A percentile compares a stretch with the other conserved stretches of the same genome.
Evolutionary conservation across 139 green algal species (phyloP).

Genomic region (Mychonastes homosphaera): DNA sequence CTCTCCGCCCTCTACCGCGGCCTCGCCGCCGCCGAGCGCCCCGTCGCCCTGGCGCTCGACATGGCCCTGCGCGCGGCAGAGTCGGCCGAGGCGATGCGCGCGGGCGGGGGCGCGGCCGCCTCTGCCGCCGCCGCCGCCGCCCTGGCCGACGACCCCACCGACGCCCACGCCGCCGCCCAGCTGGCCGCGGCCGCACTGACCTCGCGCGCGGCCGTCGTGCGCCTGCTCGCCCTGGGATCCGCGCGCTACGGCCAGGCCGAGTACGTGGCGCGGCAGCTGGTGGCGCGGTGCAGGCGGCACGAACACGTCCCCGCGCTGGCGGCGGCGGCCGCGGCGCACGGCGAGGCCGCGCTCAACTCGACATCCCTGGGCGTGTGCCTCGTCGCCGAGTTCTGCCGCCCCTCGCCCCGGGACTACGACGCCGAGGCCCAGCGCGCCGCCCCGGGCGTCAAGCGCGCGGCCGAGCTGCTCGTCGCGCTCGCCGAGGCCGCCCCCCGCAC

Average conservation of each 20-base stretch:
- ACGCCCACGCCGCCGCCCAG: slow-evolving; percentile 1
- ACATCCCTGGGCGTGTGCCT: slow-evolving; percentile 50
- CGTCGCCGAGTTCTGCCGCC: slow-evolving; percentile 44
- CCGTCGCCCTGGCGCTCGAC: slow-evolving; percentile 14
- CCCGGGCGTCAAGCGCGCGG: slow-evolving; percentile 20
- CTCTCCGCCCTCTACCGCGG: slow-evolving; percentile 10
- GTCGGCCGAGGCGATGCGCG: background rate
- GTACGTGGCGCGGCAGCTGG: slow-evolving; percentile 29
- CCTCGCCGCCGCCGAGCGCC: slow-evolving; percentile 9
- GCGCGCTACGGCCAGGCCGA: slow-evolving; percentile 50
- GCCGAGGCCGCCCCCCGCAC: slow-evolving; percentile 6
- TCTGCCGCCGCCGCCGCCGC: background rate
- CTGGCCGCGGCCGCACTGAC: too few relatives aligned
- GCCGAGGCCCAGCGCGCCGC: slow-evolving; percentile 4
- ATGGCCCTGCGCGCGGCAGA: background rate
- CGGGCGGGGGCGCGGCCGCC: background rate
- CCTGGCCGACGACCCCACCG: background rate
- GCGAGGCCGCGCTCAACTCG: slow-evolving; percentile 35
- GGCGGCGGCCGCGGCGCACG: slow-evolving; percentile 39
- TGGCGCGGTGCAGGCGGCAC: slow-evolving; percentile 54
- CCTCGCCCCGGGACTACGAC: slow-evolving; percentile 14
- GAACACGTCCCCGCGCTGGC: slow-evolving; percentile 56
- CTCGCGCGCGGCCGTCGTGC: slow-evolving; percentile 4
- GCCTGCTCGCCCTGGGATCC: slow-evolving; percentile 5
- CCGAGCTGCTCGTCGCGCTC: slow-evolving; percentile 47